Evolutionary conservation across 352 stramenopile species (phyloP).

Genomic region (Phytophthora sansomeana): DNA sequence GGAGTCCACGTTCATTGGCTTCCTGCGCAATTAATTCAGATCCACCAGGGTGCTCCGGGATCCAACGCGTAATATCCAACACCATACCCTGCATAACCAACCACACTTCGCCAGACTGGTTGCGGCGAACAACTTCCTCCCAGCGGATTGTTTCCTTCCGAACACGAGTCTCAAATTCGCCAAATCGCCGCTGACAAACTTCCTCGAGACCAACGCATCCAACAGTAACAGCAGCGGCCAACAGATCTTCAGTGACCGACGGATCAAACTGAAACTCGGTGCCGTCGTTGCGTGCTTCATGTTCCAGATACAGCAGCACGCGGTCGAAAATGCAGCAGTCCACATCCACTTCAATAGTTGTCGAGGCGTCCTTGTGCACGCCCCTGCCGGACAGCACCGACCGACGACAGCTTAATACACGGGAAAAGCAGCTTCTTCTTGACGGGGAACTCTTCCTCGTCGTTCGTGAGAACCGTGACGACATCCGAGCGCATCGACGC

Average conservation of each 20-base stretch:
- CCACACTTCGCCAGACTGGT: constrained; percentile 78
- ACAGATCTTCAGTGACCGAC: constrained; percentile 75
- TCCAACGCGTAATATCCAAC: constrained; percentile 89
- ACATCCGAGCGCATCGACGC: constrained; percentile 67
- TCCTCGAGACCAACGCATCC: constrained; percentile 80
- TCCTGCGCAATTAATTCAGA: constrained; percentile 86
- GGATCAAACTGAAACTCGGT: constrained; percentile 85
- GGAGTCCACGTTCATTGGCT: constrained; percentile 88
- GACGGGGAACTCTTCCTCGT: constrained; percentile 91
- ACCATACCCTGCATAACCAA: constrained; percentile 92
- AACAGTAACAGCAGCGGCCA: constrained; percentile 72
- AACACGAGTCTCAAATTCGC: constrained; percentile 86
- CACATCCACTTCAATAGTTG: constrained; percentile 73
- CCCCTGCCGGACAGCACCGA: constrained; percentile 77
- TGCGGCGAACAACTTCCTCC: constrained; percentile 82
- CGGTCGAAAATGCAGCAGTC: constrained; percentile 92
- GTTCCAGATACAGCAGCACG: constrained; percentile 89
- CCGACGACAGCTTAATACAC: constrained; percentile 89
- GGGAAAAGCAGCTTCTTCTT: constrained; percentile 91
- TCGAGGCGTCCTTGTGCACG: constrained; percentile 76
- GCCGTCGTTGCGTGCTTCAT: constrained; percentile 72
- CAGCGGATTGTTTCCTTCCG: constrained; percentile 82
- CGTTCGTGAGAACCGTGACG: constrained; percentile 80
- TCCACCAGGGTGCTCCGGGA: constrained; percentile 87
- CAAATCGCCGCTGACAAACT: constrained; percentile 74